Evolutionary conservation across 805 yeast genomes (phyloP).

Genomic region (Blastobotrys parvus): DNA sequence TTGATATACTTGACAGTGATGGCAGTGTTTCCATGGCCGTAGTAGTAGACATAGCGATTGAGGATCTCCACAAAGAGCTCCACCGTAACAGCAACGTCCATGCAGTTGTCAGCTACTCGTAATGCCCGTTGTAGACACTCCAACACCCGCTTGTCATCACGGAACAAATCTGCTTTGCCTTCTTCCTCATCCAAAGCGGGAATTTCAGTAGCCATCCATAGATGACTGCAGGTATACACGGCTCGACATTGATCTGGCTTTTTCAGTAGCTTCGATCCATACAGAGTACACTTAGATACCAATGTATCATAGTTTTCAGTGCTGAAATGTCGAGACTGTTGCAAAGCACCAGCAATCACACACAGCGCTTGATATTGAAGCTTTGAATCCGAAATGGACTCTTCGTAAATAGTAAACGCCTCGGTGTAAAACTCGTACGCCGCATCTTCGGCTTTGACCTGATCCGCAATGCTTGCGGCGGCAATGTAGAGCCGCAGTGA

Average conservation of each 20-base stretch:
- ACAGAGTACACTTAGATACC: slow-evolving; percentile 76
- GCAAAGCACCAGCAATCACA: slow-evolving; percentile 43
- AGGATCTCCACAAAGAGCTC: slow-evolving; percentile 86
- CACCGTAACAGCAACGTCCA: slow-evolving; percentile 66
- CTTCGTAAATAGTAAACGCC: slow-evolving; percentile 79
- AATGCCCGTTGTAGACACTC: slow-evolving; percentile 86
- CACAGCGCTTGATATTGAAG: slow-evolving; percentile 47
- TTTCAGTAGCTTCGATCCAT: slow-evolving; percentile 79
- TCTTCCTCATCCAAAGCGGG: slow-evolving; percentile 39
- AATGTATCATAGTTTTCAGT: slow-evolving; percentile 70
- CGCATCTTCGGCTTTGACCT: slow-evolving; percentile 58
- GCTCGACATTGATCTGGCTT: slow-evolving; percentile 94
- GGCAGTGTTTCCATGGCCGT: slow-evolving; percentile 65
- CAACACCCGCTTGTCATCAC: slow-evolving; percentile 64
- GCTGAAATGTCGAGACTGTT: slow-evolving; percentile 42
- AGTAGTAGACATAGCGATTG: slow-evolving; percentile 76
- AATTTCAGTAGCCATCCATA: slow-evolving; percentile 86
- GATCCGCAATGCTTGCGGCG: slow-evolving; percentile 74
- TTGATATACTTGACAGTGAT: slow-evolving; percentile 71
- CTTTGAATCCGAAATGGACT: slow-evolving; percentile 43
- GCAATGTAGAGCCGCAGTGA: slow-evolving; percentile 43
- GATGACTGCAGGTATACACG: slow-evolving; percentile 77
- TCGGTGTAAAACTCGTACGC: slow-evolving; percentile 85
- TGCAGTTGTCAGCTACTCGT: slow-evolving; percentile 87
- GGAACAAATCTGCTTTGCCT: slow-evolving; percentile 32